Evolutionary conservation across 495 filamentous ascomycete species (phyloP).

Genomic region (Lineolata rhizophorae): DNA sequence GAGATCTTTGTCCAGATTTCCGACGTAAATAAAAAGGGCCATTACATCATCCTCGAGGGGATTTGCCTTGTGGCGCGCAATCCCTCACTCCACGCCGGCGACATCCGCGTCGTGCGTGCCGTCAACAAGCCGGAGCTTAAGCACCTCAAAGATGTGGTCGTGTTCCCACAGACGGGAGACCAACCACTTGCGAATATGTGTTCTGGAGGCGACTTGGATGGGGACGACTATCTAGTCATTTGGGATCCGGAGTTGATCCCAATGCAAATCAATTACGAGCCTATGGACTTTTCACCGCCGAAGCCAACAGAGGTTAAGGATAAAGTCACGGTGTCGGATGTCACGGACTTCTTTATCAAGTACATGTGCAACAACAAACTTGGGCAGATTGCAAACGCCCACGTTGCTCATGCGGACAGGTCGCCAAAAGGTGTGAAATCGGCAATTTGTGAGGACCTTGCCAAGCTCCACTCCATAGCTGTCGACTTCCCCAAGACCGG

Average conservation of each 20-base stretch:
- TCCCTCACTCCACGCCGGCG: slow-evolving; percentile 84
- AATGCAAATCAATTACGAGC: slow-evolving; percentile 37
- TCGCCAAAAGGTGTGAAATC: slow-evolving; percentile 39
- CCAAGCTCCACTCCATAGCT: slow-evolving; percentile 65
- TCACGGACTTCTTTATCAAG: slow-evolving; percentile 67
- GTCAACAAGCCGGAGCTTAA: slow-evolving; percentile 51
- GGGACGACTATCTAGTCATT: slow-evolving; percentile 85
- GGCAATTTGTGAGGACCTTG: slow-evolving; percentile 50
- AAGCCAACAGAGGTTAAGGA: slow-evolving; percentile 26
- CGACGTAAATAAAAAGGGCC: slow-evolving; percentile 24
- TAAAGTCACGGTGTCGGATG: slow-evolving; percentile 41
- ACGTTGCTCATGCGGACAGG: slow-evolving; percentile 57
- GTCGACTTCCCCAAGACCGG: slow-evolving; percentile 94
- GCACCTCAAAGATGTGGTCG: slow-evolving; percentile 65
- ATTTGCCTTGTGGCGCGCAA: slow-evolving; percentile 75
- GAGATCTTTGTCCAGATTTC: slow-evolving; percentile 76
- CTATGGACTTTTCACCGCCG: slow-evolving; percentile 49
- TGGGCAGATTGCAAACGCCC: slow-evolving; percentile 57
- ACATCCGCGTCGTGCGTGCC: slow-evolving; percentile 71
- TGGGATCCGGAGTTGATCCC: slow-evolving; percentile 73
- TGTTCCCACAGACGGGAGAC: slow-evolving; percentile 70
- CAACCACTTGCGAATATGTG: slow-evolving; percentile 79
- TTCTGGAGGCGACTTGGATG: slow-evolving; percentile 88
- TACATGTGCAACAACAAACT: slow-evolving; percentile 89
- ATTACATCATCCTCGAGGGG: slow-evolving; percentile 47